Evolutionary conservation across 768 basidiomycete species (phyloP).

Genomic region (Amanita fuliginea): DNA sequence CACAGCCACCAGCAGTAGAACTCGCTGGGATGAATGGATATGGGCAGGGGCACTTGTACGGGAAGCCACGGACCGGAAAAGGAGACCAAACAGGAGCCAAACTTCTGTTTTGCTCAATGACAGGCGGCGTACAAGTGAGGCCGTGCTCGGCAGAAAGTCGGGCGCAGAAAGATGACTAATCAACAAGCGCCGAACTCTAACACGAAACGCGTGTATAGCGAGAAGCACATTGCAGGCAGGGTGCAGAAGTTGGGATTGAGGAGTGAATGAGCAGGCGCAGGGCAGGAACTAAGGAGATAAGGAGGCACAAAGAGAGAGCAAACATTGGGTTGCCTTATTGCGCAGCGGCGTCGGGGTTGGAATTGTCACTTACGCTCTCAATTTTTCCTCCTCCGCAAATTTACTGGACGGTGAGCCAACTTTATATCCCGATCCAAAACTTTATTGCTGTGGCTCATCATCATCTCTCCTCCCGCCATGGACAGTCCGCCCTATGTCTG

Average conservation of each 20-base stretch:
- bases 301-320: constrained; percentile 11
- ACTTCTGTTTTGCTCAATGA: too few relatives aligned
- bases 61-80: neutral
- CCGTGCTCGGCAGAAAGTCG: neutral
- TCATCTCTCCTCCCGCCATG: constrained; percentile 15
- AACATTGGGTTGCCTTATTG: constrained; percentile 17
- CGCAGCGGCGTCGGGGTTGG: constrained; percentile 26
- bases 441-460: constrained; percentile 39
- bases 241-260: neutral
- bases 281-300: neutral
- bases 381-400: constrained; percentile 50
- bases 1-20: too few relatives aligned
- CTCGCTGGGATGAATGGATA: neutral
- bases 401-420: constrained; percentile 62
- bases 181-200: constrained; percentile 5
- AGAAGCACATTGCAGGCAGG: neutral
- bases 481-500: constrained; percentile 23
- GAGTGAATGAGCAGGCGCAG: too few relatives aligned
- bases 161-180: constrained; percentile 3
- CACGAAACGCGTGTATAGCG: neutral
- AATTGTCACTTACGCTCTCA: constrained; percentile 24
- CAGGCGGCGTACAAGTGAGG: neutral
- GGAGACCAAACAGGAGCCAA: neutral
- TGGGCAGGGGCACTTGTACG: neutral
- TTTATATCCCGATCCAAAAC: constrained; percentile 48